phyloP scores from a whole-genome alignment of 306 rosid species.

The Delonix regia region DNA sequence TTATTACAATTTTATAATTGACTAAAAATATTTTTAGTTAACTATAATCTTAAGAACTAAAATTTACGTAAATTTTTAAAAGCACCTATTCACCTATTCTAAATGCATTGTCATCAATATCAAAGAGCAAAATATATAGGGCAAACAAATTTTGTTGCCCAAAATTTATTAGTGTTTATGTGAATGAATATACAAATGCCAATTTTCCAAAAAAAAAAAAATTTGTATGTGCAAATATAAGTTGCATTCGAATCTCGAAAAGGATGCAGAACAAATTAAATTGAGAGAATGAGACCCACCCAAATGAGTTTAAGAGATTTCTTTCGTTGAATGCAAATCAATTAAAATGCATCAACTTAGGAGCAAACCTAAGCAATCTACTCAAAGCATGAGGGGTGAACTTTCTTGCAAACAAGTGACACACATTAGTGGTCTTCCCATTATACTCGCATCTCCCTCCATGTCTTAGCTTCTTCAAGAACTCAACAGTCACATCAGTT shows the following conservation, averaged over 20 bases:
- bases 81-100: too few species aligned
- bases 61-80: too few species aligned
- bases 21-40: too few species aligned
- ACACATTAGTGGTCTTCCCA: slow-evolving; percentile 45
- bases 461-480: slow-evolving; percentile 51
- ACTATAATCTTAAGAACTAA: too few species aligned
- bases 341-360: slow-evolving; percentile 63
- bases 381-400: slow-evolving; percentile 53
- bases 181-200: background rate
- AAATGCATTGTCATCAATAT: too few species aligned
- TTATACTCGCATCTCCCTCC: slow-evolving; percentile 51
- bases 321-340: too few species aligned
- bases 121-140: background rate
- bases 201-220: too few species aligned
- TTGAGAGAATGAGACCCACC: too few species aligned
- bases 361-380: slow-evolving; percentile 57
- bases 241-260: too few species aligned
- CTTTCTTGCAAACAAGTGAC: slow-evolving; percentile 74
- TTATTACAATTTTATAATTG: too few species aligned
- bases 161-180: background rate
- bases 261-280: too few species aligned
- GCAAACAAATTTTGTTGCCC: background rate
- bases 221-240: background rate
- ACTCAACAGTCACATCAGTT: slow-evolving; percentile 42
- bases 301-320: too few species aligned